These are phyloP conservation scores for Pseudozyma thailandica DNA, from an alignment of 1,284 basidiomycete species.

Conservation along the genomic window DNA sequence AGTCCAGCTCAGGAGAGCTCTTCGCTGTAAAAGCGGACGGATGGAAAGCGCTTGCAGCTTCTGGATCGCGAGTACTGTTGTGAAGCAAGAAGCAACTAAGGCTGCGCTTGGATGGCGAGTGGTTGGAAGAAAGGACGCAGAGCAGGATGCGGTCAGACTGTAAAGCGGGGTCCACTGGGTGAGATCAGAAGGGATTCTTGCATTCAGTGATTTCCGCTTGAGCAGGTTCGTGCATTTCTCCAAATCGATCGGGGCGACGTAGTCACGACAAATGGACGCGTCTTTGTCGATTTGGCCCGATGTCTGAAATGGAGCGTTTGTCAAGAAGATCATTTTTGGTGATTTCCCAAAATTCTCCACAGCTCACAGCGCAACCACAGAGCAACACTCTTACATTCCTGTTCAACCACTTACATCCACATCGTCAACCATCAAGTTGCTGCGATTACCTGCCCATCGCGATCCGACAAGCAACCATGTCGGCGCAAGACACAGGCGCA, in stretches of 20 bases:
- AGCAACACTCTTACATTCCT: background rate
- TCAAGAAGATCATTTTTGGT: conserved; percentile 1
- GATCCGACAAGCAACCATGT: conserved; percentile 9
- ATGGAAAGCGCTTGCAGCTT: background rate
- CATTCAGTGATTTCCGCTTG: background rate
- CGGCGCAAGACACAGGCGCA: conserved; percentile 10
- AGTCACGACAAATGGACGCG: background rate
- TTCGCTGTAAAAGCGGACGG: too few relatives aligned
- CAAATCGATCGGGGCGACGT: background rate
- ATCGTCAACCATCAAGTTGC: background rate
- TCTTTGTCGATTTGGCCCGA: background rate
- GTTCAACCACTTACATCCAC: background rate
- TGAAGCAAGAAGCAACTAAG: background rate
- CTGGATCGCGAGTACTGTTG: background rate
- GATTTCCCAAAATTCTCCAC: background rate
- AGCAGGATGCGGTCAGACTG: too few relatives aligned
- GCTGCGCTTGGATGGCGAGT: background rate
- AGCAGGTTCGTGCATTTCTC: background rate
- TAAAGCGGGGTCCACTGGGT: background rate
- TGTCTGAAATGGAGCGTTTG: background rate
- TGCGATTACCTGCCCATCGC: background rate
- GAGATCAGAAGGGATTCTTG: background rate
- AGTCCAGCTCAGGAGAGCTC: too few relatives aligned
- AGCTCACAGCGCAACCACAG: background rate
- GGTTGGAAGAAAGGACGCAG: too few relatives aligned